These are phyloP conservation scores for Cenchrus fungigraminus DNA, from an alignment of 176 grass and related monocot species.

Conservation along the genomic window DNA sequence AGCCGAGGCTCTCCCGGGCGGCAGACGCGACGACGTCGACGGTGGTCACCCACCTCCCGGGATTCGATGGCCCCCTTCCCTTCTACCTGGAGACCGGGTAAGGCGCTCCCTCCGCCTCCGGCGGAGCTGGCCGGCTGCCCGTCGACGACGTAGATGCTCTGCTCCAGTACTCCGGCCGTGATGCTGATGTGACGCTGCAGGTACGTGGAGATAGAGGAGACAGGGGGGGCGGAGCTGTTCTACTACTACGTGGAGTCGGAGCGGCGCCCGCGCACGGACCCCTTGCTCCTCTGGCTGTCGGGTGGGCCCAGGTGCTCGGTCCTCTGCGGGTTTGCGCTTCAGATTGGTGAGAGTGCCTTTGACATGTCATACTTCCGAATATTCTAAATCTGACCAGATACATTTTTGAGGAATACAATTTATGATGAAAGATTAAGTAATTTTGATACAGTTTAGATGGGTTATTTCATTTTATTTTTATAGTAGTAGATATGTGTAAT, in stretches of 20 bases:
- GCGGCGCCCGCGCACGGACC: conserved; percentile 45
- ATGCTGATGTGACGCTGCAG: not conserved
- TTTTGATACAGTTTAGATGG: too few species aligned
- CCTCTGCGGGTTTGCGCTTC: conserved; percentile 34
- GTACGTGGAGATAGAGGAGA: conserved; percentile 47
- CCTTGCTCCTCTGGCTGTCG: conserved; percentile 45
- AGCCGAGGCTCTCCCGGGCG: too few species aligned
- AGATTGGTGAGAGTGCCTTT: conserved; percentile 13
- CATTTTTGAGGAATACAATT: too few species aligned
- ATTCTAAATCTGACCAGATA: too few species aligned
- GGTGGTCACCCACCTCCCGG: not conserved
- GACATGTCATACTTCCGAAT: too few species aligned
- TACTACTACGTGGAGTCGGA: conserved; percentile 72
- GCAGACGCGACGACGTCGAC: too few species aligned
- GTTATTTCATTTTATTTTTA: too few species aligned
- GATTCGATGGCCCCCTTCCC: not conserved
- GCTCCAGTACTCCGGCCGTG: too few species aligned
- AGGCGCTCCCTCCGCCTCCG: not conserved
- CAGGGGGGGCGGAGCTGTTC: conserved; percentile 51
- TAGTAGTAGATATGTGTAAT: too few species aligned
- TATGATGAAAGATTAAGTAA: too few species aligned
- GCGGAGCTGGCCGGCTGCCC: too few species aligned
- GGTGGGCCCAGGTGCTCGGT: conserved; percentile 53
- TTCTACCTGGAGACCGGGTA: not conserved
- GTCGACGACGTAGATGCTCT: too few species aligned